These are phyloP conservation scores for Powellomyces hirtus DNA, from an alignment of 192 early-diverging fungal species.

Conservation along the genomic window DNA sequence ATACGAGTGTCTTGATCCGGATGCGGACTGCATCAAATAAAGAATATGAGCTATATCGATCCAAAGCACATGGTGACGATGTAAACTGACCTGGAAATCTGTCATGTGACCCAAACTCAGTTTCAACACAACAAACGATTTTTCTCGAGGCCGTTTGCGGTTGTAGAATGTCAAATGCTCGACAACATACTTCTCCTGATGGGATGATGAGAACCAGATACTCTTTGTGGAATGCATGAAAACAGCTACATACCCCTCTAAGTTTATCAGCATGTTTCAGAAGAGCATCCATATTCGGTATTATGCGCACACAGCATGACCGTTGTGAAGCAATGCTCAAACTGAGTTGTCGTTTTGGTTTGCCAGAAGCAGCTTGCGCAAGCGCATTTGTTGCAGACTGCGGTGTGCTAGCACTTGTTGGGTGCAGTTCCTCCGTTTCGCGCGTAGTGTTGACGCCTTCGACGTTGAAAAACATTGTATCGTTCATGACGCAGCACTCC, in stretches of 20 bases:
- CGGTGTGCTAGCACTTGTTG: too few relatives aligned
- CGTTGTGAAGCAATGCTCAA: not conserved
- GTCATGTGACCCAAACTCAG: conserved; percentile 68
- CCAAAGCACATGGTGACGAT: not conserved
- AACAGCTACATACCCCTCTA: conserved; percentile 45
- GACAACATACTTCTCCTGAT: conserved; percentile 70
- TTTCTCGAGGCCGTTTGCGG: conserved; percentile 62
- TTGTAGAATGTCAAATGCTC: conserved; percentile 75
- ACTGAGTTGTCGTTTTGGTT: not conserved
- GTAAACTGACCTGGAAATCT: conserved; percentile 60
- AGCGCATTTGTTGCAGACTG: too few relatives aligned
- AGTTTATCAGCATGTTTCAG: conserved; percentile 60
- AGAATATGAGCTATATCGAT: not conserved
- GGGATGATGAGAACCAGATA: not conserved
- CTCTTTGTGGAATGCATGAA: not conserved
- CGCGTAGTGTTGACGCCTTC: conserved; percentile 32
- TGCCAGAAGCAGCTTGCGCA: too few relatives aligned
- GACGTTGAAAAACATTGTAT: conserved; percentile 70
- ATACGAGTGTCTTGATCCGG: conserved; percentile 63
- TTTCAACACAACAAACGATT: conserved; percentile 61
- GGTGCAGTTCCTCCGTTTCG: too few relatives aligned
- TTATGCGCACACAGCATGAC: conserved; percentile 38
- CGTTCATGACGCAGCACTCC: conserved; percentile 68
- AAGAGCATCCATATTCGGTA: conserved; percentile 54
- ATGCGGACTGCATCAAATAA: conserved; percentile 46